phyloP scores from a whole-genome alignment of 306 rosid species.

The Fagus crenata region DNA sequence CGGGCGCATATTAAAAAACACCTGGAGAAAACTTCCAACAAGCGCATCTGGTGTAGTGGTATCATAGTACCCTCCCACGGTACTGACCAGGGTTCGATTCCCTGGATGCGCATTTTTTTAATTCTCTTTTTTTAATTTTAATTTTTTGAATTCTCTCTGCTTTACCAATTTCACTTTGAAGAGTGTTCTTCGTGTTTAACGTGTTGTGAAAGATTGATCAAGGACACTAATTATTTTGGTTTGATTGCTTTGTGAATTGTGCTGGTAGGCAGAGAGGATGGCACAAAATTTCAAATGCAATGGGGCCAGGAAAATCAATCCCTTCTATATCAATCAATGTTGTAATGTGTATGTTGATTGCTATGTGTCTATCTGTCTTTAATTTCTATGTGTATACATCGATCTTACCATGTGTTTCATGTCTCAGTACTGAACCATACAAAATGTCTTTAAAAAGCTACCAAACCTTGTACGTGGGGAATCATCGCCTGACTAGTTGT shows the following conservation, averaged over 20 bases:
- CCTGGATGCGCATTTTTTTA: slow-evolving; percentile 69
- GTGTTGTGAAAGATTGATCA: neutral
- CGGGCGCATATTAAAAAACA: too few species aligned
- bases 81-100: slow-evolving; percentile 98
- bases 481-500: too few species aligned
- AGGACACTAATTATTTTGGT: neutral
- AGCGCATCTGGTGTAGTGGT: slow-evolving; percentile 99
- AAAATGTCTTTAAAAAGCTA: neutral
- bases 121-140: neutral
- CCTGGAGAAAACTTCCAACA: accelerated
- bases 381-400: too few species aligned
- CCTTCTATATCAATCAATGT: neutral
- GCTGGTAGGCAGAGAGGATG: neutral
- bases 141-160: too few species aligned
- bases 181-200: neutral
- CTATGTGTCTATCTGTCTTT: too few species aligned
- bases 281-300: neutral
- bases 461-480: neutral
- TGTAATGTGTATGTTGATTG: neutral
- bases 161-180: too few species aligned
- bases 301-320: neutral
- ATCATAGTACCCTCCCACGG: slow-evolving; percentile 99
- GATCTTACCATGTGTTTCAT: neutral
- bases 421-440: neutral
- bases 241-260: neutral